Base-by-base conservation (phyloP, 192 early-diverging fungal genomes). In the Spizellomyces sp. region DNA sequence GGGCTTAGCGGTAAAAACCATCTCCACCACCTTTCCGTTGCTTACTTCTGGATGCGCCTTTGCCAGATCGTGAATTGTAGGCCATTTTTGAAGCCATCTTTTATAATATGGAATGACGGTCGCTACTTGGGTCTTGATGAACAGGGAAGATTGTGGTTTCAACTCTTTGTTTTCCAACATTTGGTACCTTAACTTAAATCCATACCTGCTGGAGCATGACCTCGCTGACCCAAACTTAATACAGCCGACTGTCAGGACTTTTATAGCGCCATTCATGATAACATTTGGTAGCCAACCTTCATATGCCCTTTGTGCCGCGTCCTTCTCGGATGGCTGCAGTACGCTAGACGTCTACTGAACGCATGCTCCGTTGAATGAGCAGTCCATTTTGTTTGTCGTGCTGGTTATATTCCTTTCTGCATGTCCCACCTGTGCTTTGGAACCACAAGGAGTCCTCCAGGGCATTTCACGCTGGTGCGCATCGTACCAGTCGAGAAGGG, bases 161-260 rank as follows among this genome's bases (percentile, higher is more conserved):
- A 64, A 64, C 21, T 15, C 15, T 1, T 45, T n/a, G 41, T 45
- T 47, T 15, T 46, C 63, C 14, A n/a, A 14, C 21, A 45, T 1
- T 64, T 10, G 2, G 21, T 54, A 54, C 50, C 14, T 54, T 19
- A 45, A 64, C 14, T 54, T 19, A 45, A 64, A 63, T 15, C 10
- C 9, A 6, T 58, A 74, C 67, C 74, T 88, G 92, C 69, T 93
- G 92, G n/a, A 89, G 75, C 92, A 93, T 93, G 42, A 93, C 87
- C 76, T 93, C 92, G n/a, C 80, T 84, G 5, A 93, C 86, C 92
- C 92, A 93, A 2, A 92, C 89, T 73, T 21, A 41, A 14, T 73
- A 66, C 12, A 62, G 58, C 9, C 60, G 64, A 41, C 57, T 44
- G 43, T 12, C 42, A 46, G 52, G 27, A 36, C 0, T 36, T 36